Percentiles rank a stretch among this genome's conserved stretches.
Evolutionary conservation across 495 filamentous ascomycete species (phyloP).

Genomic region (Aspergillus ostianus): DNA sequence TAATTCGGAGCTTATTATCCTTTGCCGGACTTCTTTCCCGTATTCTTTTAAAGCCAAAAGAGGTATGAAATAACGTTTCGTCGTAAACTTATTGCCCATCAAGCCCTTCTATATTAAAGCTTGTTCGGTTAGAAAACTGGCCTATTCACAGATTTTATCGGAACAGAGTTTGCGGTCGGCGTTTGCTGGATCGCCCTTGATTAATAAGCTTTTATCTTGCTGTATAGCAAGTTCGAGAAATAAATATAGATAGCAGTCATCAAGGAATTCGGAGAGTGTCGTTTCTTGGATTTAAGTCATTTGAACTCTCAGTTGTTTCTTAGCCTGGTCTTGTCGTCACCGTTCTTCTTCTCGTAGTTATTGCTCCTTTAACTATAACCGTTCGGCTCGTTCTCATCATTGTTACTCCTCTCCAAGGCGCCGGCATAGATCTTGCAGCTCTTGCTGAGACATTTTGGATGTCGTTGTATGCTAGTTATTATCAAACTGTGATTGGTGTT

Average conservation of each 20-base stretch:
- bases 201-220: conserved; percentile 8
- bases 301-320: conserved; percentile 8
- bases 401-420: too few relatives aligned
- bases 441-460: conserved; percentile 8
- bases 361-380: too few relatives aligned
- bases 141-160: conserved; percentile 10
- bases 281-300: conserved; percentile 10
- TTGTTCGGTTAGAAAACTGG: conserved; percentile 11
- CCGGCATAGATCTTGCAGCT: conserved; percentile 5
- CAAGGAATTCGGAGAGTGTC: conserved; percentile 12
- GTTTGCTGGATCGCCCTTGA: conserved; percentile 17
- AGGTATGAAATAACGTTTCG: conserved; percentile 15
- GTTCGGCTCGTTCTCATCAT: neutral
- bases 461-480: too few relatives aligned
- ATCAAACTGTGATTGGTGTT: too few relatives aligned
- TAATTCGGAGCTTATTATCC: conserved; percentile 10
- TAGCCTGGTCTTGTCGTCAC: conserved; percentile 6
- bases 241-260: conserved; percentile 13
- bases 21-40: conserved; percentile 10
- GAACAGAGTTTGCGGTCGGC: conserved; percentile 10
- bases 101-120: conserved; percentile 12
- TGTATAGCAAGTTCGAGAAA: conserved; percentile 8
- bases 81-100: conserved; percentile 7
- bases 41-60: conserved; percentile 10
- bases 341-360: conserved; percentile 6